Base-by-base conservation (phyloP, 495 filamentous ascomycete genomes). In the Astrothelium subdiscretum region DNA sequence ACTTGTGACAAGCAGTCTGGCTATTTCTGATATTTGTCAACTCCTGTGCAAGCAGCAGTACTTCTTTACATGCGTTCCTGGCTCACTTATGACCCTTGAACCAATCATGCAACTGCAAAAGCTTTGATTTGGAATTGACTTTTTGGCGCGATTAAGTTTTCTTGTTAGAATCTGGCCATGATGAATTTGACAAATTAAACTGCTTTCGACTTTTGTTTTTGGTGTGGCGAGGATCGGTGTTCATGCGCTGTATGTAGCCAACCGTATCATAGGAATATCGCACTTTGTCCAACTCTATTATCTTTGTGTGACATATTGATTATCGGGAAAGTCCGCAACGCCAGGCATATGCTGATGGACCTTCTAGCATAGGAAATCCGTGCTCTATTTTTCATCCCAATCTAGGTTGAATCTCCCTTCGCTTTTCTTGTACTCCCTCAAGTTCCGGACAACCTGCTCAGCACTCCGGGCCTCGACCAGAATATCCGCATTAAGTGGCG, bases 391-490 rank as follows among this genome's bases (percentile, higher is more conserved):
- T 68, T 81, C 79, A 11, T 79, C 83, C 94, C 94, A 97, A 62
- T 92, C 78, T 72, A 98, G 74, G 68, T 90, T 83, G 68, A 89
- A 87, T 64, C 89, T 78, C 29, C 85, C 85, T 66, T 85, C 77
- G 22, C 87, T 86, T 44, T 85, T 80, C 73, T 81, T 83, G 76
- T 98, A 98, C 32, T 87, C 82, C 70, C 73, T 79, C 72, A 97
- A 77, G 64, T 76, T 80, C 60, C 76, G 79, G 64, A 91, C 79
- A 31, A 89, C 88, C 62, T 91, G 88, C 63, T 88, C 84, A 31
- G 84, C 81, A 63, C 76, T 79, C 66, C 76, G 79, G 18, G 89
- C 92, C 75, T 92, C 88, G 0, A 85, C 86, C 66, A 97, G 63
- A 65, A 98, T 97, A 0, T 77, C 74, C 38, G 75, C 81, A 74